Conservation (phyloP, 306 rosid species). For the Gastrolobium villosum region DNA sequence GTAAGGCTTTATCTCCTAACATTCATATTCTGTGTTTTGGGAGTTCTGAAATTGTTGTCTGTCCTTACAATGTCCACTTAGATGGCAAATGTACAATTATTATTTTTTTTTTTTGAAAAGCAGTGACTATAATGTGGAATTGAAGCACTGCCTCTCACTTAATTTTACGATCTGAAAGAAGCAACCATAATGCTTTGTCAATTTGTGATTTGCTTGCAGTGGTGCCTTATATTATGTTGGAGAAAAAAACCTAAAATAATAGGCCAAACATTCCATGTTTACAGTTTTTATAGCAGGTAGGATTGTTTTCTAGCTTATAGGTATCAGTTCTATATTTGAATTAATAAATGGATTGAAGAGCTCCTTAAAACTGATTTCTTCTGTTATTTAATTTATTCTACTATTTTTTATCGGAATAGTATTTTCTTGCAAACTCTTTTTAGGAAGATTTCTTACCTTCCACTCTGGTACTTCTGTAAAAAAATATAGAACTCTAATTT, state of each 20-base stretch:
- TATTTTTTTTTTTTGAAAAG: neutral
- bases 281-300: neutral
- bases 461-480: neutral
- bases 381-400: neutral
- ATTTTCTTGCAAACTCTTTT: neutral
- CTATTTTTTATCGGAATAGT: neutral
- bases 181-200: too few relatives aligned
- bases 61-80: constrained; percentile 24
- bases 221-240: too few relatives aligned
- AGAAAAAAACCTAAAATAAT: too few relatives aligned
- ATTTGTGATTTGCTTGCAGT: too few relatives aligned
- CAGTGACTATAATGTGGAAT: constrained; percentile 18
- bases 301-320: neutral
- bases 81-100: neutral
- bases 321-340: neutral
- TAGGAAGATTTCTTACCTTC: neutral
- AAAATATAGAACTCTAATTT: neutral
- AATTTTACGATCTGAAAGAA: too few relatives aligned
- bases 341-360: neutral
- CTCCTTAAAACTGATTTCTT: neutral
- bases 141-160: neutral
- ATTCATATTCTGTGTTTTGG: neutral
- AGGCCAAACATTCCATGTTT: too few relatives aligned
- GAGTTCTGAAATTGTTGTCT: neutral
- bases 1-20: neutral